phyloP scores from a whole-genome alignment of 352 stramenopile species.

The Globisporangium viniferum region DNA sequence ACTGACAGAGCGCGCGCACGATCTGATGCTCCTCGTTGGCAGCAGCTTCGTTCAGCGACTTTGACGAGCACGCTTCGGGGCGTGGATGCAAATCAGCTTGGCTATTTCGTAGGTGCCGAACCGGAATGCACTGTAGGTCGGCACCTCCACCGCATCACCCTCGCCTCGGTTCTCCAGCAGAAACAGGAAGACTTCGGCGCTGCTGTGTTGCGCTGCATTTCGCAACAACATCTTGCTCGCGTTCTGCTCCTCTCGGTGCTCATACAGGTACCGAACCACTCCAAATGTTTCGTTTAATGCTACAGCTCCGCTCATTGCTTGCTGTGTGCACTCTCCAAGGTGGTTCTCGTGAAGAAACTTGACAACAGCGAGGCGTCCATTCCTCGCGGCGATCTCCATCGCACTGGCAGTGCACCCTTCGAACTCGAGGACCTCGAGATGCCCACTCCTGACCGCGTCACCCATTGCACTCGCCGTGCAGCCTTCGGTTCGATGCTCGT shows the following conservation, averaged over 20 bases:
- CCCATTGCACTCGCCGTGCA: background rate
- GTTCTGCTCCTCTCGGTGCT: background rate
- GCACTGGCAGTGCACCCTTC: background rate
- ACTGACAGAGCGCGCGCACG: background rate
- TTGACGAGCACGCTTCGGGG: background rate
- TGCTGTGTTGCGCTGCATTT: background rate
- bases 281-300: background rate
- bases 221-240: background rate
- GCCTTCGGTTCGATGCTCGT: background rate
- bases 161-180: background rate
- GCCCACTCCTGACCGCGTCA: background rate
- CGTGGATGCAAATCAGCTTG: background rate
- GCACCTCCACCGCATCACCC: background rate
- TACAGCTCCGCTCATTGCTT: background rate
- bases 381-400: background rate
- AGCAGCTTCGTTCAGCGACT: background rate
- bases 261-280: background rate
- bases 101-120: background rate
- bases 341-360: background rate
- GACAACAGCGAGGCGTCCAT: background rate
- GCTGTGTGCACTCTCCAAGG: background rate
- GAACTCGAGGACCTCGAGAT: background rate
- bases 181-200: background rate
- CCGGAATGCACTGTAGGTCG: background rate
- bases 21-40: background rate